Percentiles rank a stretch among this genome's conserved stretches.
phyloP scores from a whole-genome alignment of 2,329 filamentous ascomycete species.

The Celoporthe dispersa region DNA sequence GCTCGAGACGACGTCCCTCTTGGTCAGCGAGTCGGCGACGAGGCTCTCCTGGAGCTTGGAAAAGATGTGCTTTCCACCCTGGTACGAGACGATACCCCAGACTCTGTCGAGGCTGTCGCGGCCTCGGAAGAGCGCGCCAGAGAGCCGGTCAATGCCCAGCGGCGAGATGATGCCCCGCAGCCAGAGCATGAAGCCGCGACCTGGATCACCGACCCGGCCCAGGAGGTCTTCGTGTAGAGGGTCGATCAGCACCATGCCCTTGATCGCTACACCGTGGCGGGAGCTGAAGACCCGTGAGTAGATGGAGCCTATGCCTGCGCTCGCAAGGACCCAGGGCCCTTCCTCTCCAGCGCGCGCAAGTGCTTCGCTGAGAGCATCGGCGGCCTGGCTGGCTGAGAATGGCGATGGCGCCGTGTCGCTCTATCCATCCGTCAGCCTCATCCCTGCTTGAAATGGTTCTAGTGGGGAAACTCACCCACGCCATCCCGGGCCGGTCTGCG shows the following conservation, averaged over 20 bases:
- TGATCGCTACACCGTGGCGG: constrained; percentile 74
- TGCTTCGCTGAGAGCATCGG: constrained; percentile 85
- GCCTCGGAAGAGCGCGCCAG: constrained; percentile 80
- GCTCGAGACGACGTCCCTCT: constrained; percentile 79
- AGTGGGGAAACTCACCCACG: constrained; percentile 57
- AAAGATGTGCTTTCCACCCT: constrained; percentile 83
- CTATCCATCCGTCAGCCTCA: constrained; percentile 35
- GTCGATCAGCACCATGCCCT: constrained; percentile 84
- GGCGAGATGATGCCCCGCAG: constrained; percentile 83
- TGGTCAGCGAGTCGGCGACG: constrained; percentile 82
- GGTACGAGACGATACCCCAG: constrained; percentile 78
- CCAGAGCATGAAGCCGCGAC: constrained; percentile 85
- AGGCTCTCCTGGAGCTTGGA: constrained; percentile 91
- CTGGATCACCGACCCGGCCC: constrained; percentile 65
- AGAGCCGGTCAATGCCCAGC: constrained; percentile 79
- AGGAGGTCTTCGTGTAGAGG: constrained; percentile 88
- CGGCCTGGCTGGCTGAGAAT: constrained; percentile 90
- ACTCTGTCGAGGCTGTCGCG: constrained; percentile 82
- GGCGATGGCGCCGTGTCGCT: constrained; percentile 92
- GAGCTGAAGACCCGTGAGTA: constrained; percentile 92
- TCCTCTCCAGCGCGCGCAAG: constrained; percentile 78
- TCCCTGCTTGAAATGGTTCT: not conserved
- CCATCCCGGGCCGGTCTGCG: constrained; percentile 88
- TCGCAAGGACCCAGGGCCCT: constrained; percentile 87
- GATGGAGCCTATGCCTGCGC: constrained; percentile 83